Percentiles rank a stretch among this genome's conserved stretches.
phyloP scores from a whole-genome alignment of 345 rosid species.

The Arabidopsis arenosa region DNA sequence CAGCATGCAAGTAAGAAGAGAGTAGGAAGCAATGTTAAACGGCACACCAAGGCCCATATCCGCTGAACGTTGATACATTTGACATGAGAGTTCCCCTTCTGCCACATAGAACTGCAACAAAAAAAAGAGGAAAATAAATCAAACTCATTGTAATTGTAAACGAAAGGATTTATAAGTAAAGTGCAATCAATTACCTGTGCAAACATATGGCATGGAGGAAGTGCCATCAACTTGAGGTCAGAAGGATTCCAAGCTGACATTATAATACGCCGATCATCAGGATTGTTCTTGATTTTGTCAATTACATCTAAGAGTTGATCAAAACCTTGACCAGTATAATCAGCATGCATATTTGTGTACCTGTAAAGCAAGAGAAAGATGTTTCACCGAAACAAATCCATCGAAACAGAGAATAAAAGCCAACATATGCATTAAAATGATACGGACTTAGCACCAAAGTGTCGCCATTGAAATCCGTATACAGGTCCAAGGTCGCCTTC shows the following conservation, averaged over 20 bases:
- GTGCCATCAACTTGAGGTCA: slow-evolving; percentile 89
- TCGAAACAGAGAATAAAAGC: background rate
- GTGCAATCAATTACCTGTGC: slow-evolving; percentile 53
- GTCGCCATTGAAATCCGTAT: slow-evolving; percentile 99
- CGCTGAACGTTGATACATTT: slow-evolving; percentile 96
- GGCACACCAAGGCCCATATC: slow-evolving; percentile 98
- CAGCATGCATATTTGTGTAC: slow-evolving; percentile 90
- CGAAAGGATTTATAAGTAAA: background rate
- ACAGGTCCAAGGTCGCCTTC: slow-evolving; percentile 95
- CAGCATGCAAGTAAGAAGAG: slow-evolving; percentile 82
- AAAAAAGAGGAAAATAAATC: background rate
- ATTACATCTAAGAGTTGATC: slow-evolving; percentile 88
- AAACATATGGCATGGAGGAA: slow-evolving; percentile 99
- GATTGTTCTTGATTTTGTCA: slow-evolving; percentile 83
- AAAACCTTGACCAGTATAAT: slow-evolving; percentile 89
- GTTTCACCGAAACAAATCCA: slow-evolving; percentile 1
- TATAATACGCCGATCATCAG: slow-evolving; percentile 80
- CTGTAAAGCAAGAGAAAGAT: slow-evolving; percentile 44
- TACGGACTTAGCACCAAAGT: slow-evolving; percentile 89
- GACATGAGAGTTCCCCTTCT: slow-evolving; percentile 87
- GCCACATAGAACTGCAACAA: slow-evolving; percentile 66
- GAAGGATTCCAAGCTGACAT: slow-evolving; percentile 98
- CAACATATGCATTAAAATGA: slow-evolving; percentile 8
- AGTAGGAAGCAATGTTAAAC: slow-evolving; percentile 88
- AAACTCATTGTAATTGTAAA: background rate